Conservation (phyloP, 1,284 basidiomycete species). For the Pseudozyma hubeiensis region DNA sequence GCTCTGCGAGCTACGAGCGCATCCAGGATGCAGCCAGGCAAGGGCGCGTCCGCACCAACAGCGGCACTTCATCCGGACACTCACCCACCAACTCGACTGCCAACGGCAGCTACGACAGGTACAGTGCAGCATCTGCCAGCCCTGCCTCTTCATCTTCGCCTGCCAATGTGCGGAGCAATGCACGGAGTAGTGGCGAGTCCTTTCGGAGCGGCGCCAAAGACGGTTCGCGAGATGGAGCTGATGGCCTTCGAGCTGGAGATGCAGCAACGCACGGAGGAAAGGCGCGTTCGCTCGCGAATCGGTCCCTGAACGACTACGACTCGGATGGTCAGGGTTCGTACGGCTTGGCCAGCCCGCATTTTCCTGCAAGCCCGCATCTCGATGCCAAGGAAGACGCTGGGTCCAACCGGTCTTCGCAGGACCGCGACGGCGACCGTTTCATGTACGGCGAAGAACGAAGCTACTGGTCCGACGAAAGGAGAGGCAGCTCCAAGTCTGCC, state of each 20-base stretch:
- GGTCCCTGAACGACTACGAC: constrained; percentile 45
- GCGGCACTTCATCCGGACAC: constrained; percentile 37
- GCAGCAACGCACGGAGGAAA: constrained; percentile 45
- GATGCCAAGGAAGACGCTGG: constrained; percentile 37
- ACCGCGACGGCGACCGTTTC: constrained; percentile 47
- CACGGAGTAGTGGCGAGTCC: constrained; percentile 40
- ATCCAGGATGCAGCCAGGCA: constrained; percentile 56
- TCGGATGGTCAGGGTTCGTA: constrained; percentile 48
- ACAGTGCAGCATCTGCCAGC: constrained; percentile 26
- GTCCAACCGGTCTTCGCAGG: constrained; percentile 36
- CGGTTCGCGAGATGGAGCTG: constrained; percentile 42
- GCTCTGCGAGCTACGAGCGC: constrained; percentile 60
- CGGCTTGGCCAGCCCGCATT: constrained; percentile 46
- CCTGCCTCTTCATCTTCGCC: constrained; percentile 42
- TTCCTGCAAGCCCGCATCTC: constrained; percentile 47
- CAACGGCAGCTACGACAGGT: constrained; percentile 43
- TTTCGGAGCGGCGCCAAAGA: constrained; percentile 49
- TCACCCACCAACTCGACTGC: constrained; percentile 40
- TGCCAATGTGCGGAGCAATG: constrained; percentile 21
- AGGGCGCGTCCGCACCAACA: constrained; percentile 41
- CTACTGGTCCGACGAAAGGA: constrained; percentile 52
- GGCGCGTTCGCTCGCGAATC: constrained; percentile 50
- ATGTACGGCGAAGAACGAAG: constrained; percentile 51
- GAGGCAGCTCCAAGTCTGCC: constrained; percentile 22
- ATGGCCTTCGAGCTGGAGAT: constrained; percentile 50